Evolutionary conservation across 164 flowering plant species (phyloP), one percentile per base, ranked within the genome.

Genomic region (Liriodendron chinense): DNA sequence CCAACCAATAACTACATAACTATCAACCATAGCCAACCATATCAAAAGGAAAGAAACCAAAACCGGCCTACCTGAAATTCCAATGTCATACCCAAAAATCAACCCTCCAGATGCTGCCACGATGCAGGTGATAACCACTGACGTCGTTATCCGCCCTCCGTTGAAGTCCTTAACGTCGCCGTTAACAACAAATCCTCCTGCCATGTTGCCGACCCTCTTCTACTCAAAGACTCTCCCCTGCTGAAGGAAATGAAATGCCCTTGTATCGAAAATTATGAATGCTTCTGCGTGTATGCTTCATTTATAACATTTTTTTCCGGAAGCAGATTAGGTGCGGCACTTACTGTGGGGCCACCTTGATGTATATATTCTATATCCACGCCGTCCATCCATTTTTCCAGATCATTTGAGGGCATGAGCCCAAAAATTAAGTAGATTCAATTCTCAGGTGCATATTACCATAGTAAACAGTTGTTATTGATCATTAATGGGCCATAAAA

Each of bases 71-170:
- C 90, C 89, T 81, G 91, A 88, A 65, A 88, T 85, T 57, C 91
- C 90, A 48, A 88, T 82, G 71, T 86, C 90, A 72, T 86, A 88
- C 4, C 90, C 89, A 47, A 88, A 88, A 2, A 88, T 86, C 74
- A 88, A 85, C 14, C 89, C 91, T 69, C 91, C 81, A 23, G 88
- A 80, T 0, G 88, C 91, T 49, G 89, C 91, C 63, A 85, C 87
- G 73, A 86, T 76, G 76, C 91, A 85, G 43, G 88, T 85, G 66
- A 86, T 77, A 76, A 88, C 80, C 69, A 86, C 87, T 2, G 88
- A 75, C 56, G 65, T 76, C 25, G 91, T 88, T 25, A 86, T 69
- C 77, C 59, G 84, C 16, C 70, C 70, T 12, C 71, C 56, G 12
- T 18, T 59, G 22, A 69, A 71, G 23, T 59, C 63, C 28, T 25